These are phyloP conservation scores for Zygosaccharomyces bailii DNA, from an alignment of 805 yeast species.

Conservation along the genomic window DNA sequence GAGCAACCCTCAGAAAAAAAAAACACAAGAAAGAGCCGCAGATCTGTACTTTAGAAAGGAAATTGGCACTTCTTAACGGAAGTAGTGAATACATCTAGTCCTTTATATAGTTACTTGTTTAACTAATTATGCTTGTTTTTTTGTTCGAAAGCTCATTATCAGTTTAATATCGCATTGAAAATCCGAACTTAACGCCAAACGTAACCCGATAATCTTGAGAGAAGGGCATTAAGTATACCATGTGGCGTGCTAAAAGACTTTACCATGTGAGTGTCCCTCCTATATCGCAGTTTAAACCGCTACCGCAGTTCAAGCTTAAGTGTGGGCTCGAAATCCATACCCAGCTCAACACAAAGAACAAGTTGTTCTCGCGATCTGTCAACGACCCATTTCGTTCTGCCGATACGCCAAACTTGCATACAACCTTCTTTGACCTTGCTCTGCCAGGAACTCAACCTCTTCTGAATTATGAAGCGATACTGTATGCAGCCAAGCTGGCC, in stretches of 20 bases:
- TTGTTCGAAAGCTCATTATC: not conserved
- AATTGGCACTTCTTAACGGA: constrained; percentile 1
- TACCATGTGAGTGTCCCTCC: constrained; percentile 3
- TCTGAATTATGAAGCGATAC: constrained; percentile 69
- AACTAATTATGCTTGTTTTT: no score
- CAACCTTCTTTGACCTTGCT: constrained; percentile 78
- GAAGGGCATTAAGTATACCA: not conserved
- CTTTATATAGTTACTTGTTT: no score
- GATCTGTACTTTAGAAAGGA: constrained; percentile 2
- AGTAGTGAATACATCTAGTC: no score
- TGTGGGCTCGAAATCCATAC: constrained; percentile 95
- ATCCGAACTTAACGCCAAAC: not conserved
- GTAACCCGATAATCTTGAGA: not conserved
- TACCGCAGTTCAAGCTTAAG: constrained; percentile 44
- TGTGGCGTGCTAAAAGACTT: constrained; percentile 4
- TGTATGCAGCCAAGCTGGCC: constrained; percentile 70
- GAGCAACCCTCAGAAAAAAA: not conserved
- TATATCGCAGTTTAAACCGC: constrained; percentile 6
- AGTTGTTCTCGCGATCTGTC: constrained; percentile 68
- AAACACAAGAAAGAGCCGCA: not conserved
- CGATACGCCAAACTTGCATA: constrained; percentile 59
- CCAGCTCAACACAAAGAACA: constrained; percentile 68
- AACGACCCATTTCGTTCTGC: constrained; percentile 44
- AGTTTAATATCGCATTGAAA: not conserved
- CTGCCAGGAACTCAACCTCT: constrained; percentile 91